These are phyloP conservation scores for Excoecaria cochinchinensis DNA, from an alignment of 345 rosid species.

Conservation along the genomic window DNA sequence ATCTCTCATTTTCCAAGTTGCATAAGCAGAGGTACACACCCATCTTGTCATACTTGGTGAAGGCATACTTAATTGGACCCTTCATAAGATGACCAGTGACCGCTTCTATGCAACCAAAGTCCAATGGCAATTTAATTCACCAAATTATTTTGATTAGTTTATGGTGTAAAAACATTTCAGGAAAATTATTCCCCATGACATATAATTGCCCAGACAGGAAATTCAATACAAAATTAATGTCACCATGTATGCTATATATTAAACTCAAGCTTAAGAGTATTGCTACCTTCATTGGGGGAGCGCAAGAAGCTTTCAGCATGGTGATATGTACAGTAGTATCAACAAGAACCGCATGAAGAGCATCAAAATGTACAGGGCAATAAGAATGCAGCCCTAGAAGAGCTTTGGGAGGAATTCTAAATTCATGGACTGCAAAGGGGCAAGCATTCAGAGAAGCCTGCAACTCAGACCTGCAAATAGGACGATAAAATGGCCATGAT, in stretches of 20 bases:
- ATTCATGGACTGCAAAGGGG: slow-evolving; percentile 72
- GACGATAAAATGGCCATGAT: not conserved
- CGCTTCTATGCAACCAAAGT: no score
- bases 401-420: slow-evolving; percentile 83
- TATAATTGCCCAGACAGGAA: not conserved
- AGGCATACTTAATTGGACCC: no score
- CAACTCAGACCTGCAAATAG: slow-evolving; percentile 45
- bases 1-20: not conserved
- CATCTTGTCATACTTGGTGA: not conserved
- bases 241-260: not conserved
- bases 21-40: not conserved
- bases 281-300: slow-evolving; percentile 39
- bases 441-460: slow-evolving; percentile 51
- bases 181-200: no score
- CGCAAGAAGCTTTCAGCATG: slow-evolving; percentile 54
- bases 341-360: slow-evolving; percentile 71
- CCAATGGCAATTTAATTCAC: no score
- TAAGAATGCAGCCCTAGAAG: slow-evolving; percentile 90
- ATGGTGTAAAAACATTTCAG: no score
- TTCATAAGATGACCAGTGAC: no score
- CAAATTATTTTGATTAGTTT: no score
- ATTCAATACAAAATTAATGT: not conserved
- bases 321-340: slow-evolving; percentile 75
- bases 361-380: slow-evolving; percentile 88
- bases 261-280: slow-evolving; percentile 45